Percentiles rank a stretch among this genome's conserved stretches.
These are phyloP conservation scores for Annulohypoxylon truncatum DNA, from an alignment of 2,329 filamentous ascomycete species.

Conservation along the genomic window DNA sequence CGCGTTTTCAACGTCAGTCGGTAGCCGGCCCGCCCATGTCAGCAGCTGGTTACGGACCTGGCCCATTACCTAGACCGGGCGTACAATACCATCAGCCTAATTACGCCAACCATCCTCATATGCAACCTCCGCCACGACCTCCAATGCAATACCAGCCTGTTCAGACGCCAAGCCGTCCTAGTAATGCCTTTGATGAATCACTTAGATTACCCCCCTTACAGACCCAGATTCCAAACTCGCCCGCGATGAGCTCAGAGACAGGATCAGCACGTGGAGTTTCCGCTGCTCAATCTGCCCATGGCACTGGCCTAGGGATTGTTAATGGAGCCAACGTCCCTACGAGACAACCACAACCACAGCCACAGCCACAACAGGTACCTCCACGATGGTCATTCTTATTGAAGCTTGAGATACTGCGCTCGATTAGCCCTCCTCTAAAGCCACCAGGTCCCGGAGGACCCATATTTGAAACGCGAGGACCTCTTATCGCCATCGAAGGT, in stretches of 20 bases:
- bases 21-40: constrained; percentile 43
- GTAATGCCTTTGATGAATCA: constrained; percentile 65
- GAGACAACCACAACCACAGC: constrained; percentile 31
- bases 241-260: constrained; percentile 39
- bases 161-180: constrained; percentile 51
- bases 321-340: constrained; percentile 20
- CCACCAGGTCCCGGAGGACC: constrained; percentile 50
- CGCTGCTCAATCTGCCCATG: constrained; percentile 17
- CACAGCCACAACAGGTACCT: constrained; percentile 30
- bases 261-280: constrained; percentile 25
- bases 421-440: constrained; percentile 77
- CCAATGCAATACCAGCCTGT: constrained; percentile 51
- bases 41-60: constrained; percentile 47
- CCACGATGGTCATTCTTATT: constrained; percentile 72
- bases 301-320: constrained; percentile 38
- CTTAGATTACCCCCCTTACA: constrained; percentile 66
- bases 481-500: constrained; percentile 87
- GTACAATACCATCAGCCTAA: constrained; percentile 39
- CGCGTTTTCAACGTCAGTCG: constrained; percentile 49
- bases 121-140: constrained; percentile 67
- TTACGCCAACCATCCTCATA: constrained; percentile 48
- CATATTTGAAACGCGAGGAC: constrained; percentile 69
- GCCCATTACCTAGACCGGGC: constrained; percentile 44
- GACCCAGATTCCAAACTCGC: constrained; percentile 53
- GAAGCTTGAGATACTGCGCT: constrained; percentile 81